phyloP scores from a whole-genome alignment of 352 stramenopile species.

The Aphanomyces invadans region DNA sequence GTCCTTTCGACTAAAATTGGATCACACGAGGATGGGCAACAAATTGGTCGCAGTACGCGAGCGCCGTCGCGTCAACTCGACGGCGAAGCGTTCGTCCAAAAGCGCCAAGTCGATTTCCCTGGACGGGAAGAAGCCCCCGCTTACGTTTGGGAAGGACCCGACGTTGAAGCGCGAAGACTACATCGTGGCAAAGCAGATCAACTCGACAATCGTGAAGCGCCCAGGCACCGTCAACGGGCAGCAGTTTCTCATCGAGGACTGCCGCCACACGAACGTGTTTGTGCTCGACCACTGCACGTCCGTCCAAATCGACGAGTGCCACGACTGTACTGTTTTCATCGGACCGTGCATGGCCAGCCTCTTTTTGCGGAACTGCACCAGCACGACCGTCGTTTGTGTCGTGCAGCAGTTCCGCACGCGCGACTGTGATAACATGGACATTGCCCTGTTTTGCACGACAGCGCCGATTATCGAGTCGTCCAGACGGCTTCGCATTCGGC shows the following conservation, averaged over 20 bases:
- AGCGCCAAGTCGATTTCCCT: background rate
- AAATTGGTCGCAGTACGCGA: background rate
- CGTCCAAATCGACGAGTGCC: constrained; percentile 67
- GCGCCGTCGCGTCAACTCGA: background rate
- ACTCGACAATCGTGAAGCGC: constrained; percentile 40
- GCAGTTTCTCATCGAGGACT: constrained; percentile 74
- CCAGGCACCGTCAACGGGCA: constrained; percentile 62
- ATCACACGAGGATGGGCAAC: background rate
- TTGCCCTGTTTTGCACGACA: constrained; percentile 59
- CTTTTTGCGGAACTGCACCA: constrained; percentile 59
- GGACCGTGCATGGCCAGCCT: constrained; percentile 59
- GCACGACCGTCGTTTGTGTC: constrained; percentile 52
- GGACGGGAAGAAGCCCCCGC: constrained; percentile 10
- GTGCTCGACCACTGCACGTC: constrained; percentile 66
- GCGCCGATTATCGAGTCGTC: constrained; percentile 70
- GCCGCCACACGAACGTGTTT: constrained; percentile 65
- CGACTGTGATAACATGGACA: constrained; percentile 51
- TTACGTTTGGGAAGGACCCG: constrained; percentile 53
- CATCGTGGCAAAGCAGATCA: constrained; percentile 45
- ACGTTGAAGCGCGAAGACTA: constrained; percentile 62
- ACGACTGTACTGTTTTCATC: constrained; percentile 61
- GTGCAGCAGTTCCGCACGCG: constrained; percentile 67
- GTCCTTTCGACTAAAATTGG: background rate
- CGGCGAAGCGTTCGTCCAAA: background rate
- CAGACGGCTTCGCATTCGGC: constrained; percentile 46